Percentiles rank a stretch among this genome's conserved stretches.
Evolutionary conservation across 1,284 basidiomycete species (phyloP).

Genomic region (Sporisorium graminicola): DNA sequence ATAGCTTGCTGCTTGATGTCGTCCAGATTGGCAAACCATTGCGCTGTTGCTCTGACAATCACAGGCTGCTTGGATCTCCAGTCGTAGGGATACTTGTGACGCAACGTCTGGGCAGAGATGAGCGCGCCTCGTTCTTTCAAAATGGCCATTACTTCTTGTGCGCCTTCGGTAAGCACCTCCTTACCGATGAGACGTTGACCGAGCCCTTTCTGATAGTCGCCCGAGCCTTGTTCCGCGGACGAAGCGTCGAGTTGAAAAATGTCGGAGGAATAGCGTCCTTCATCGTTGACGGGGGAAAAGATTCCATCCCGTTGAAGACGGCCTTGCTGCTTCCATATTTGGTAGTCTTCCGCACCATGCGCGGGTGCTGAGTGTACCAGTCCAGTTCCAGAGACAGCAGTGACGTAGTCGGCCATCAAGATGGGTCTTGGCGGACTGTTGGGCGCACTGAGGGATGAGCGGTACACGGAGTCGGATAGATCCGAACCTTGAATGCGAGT

Average conservation of each 20-base stretch:
- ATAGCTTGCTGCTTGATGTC: constrained; percentile 84
- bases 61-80: constrained; percentile 96
- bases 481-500: constrained; percentile 41
- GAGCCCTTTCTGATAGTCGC: constrained; percentile 70
- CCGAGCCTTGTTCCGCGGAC: constrained; percentile 70
- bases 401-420: constrained; percentile 78
- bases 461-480: constrained; percentile 79
- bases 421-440: constrained; percentile 69
- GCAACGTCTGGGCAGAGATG: constrained; percentile 78
- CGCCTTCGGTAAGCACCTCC: constrained; percentile 81
- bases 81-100: constrained; percentile 94
- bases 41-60: constrained; percentile 93
- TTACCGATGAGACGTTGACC: constrained; percentile 76
- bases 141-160: constrained; percentile 76
- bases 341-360: constrained; percentile 93
- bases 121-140: constrained; percentile 73
- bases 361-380: constrained; percentile 96
- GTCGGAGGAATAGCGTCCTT: constrained; percentile 78
- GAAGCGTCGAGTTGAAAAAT: constrained; percentile 22
- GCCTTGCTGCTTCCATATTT: constrained; percentile 57
- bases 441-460: constrained; percentile 76
- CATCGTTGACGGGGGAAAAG: constrained; percentile 76
- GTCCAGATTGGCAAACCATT: constrained; percentile 96
- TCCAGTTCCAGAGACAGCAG: constrained; percentile 89
- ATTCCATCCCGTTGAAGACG: constrained; percentile 42